Percentiles rank a stretch among this genome's conserved stretches.
These are phyloP conservation scores for Corylus heterophylla DNA, from an alignment of 306 rosid species.

Conservation along the genomic window DNA sequence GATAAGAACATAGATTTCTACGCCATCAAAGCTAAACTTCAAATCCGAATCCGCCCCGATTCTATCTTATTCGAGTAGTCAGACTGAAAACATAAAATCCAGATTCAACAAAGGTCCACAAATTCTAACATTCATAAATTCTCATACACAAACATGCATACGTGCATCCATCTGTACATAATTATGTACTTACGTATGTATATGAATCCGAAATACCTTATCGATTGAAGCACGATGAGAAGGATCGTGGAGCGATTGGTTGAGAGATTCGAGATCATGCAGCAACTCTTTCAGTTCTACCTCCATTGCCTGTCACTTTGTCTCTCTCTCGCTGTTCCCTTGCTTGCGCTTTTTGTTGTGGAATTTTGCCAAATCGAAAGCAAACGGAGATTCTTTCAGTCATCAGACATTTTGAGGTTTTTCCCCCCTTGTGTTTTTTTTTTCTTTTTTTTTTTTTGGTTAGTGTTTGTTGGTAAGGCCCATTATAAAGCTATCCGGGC, in stretches of 20 bases:
- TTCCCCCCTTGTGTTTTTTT: neutral
- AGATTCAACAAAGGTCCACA: neutral
- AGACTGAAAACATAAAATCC: neutral
- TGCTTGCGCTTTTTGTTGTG: neutral
- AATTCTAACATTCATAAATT: neutral
- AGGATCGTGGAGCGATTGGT: conserved; percentile 65
- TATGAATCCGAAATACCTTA: conserved; percentile 41
- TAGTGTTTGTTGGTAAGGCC: neutral
- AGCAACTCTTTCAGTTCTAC: conserved; percentile 60
- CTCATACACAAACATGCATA: neutral
- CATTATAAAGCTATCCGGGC: too few species aligned
- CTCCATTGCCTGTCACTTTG: conserved; percentile 56
- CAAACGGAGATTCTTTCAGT: neutral
- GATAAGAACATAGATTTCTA: neutral
- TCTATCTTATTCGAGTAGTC: neutral
- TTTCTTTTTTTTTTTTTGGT: too few species aligned
- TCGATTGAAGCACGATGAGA: conserved; percentile 53
- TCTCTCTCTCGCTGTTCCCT: neutral
- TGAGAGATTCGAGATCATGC: conserved; percentile 73
- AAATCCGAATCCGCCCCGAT: neutral
- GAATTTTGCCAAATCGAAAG: neutral
- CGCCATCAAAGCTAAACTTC: neutral
- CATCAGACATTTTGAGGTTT: neutral
- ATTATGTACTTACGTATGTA: neutral
- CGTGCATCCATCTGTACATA: neutral